Percentiles rank a stretch among this genome's conserved stretches.
Evolutionary conservation across 176 grass and related monocot genomes (phyloP).

Genomic region (Tillandsia fasciculata): DNA sequence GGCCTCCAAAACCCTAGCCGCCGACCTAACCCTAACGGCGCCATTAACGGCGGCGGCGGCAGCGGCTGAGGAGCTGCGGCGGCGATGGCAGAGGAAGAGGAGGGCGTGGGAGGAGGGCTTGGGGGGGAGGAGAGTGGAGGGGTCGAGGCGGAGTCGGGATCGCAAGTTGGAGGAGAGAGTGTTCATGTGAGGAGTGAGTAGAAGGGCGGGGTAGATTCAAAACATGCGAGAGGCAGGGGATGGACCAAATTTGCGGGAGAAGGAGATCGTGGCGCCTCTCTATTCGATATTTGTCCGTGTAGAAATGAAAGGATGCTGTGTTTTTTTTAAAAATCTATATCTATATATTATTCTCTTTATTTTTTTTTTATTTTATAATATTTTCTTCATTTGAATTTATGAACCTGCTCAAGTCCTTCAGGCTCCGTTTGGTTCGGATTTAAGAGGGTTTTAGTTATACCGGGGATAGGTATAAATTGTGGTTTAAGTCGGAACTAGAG

Average conservation of each 20-base stretch:
- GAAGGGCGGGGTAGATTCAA: not conserved
- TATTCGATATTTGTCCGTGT: no score
- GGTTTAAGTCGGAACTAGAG: no score
- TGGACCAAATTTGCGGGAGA: not conserved
- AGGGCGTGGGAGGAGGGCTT: conserved; percentile 34
- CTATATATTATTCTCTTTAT: no score
- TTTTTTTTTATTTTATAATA: no score
- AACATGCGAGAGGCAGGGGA: conserved; percentile 1
- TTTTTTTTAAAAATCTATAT: no score
- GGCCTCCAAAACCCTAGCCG: conserved; percentile 24
- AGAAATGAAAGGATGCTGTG: no score
- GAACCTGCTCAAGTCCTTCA: no score
- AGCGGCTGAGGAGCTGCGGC: not conserved
- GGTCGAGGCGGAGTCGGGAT: conserved; percentile 17
- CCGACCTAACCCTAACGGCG: conserved; percentile 20
- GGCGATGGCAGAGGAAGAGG: conserved; percentile 22
- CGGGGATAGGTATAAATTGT: no score
- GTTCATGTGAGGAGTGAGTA: conserved; percentile 13
- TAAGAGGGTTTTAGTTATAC: no score
- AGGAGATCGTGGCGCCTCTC: no score
- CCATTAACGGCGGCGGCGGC: conserved; percentile 4
- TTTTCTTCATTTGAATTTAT: no score
- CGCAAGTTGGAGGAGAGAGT: conserved; percentile 22
- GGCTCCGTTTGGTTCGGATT: no score
- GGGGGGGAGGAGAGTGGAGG: conserved; percentile 32